phyloP scores from a whole-genome alignment of 2,329 filamentous ascomycete species.

The Colletotrichum orchidophilum region DNA sequence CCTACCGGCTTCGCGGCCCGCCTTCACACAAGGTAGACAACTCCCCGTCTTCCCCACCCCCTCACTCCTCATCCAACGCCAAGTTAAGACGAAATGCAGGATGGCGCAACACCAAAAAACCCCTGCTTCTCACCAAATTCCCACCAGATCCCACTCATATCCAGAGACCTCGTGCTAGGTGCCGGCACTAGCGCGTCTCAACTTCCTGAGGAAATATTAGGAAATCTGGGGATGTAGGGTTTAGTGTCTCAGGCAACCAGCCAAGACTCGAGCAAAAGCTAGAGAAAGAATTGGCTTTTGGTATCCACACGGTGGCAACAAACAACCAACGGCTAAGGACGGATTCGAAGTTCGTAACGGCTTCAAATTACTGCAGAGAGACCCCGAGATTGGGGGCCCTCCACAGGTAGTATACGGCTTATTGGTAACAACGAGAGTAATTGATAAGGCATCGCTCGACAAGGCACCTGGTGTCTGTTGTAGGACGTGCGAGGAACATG shows the following conservation, averaged over 20 bases:
- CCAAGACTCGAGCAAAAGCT: not conserved
- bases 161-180: not conserved
- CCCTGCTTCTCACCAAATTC: not conserved
- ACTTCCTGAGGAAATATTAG: not conserved
- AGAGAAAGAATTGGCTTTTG: not conserved
- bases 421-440: conserved; percentile 22
- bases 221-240: not conserved
- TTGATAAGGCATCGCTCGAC: conserved; percentile 7
- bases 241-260: not conserved
- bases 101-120: not conserved
- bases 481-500: too few relatives aligned
- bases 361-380: conserved; percentile 7
- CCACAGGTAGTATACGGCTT: not conserved
- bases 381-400: not conserved
- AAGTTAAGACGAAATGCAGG: not conserved
- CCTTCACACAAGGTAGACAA: too few relatives aligned
- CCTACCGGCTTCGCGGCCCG: conserved; percentile 16
- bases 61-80: not conserved
- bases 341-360: conserved; percentile 1
- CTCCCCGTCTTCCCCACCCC: too few relatives aligned
- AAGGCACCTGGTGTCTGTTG: not conserved
- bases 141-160: not conserved
- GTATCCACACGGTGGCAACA: too few relatives aligned
- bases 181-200: conserved; percentile 6
- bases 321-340: not conserved